Percentiles rank a stretch among this genome's conserved stretches.
Conservation (phyloP, 2,329 filamentous ascomycete genomes). For the Coniochaeta sp. region DNA sequence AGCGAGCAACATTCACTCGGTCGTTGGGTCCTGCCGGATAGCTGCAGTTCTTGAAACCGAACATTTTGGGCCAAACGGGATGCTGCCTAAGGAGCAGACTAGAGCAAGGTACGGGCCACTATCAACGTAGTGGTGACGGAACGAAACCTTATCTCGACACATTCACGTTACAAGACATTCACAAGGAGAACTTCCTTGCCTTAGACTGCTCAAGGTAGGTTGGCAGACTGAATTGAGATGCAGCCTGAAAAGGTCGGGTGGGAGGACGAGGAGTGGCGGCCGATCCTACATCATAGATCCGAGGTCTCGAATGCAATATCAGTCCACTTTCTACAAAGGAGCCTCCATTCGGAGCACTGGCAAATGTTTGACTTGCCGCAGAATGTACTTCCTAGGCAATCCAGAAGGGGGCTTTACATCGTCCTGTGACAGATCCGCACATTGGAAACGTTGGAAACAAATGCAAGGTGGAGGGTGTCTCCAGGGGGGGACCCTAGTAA, state of each 20-base stretch:
- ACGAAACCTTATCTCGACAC: neutral
- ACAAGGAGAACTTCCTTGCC: neutral
- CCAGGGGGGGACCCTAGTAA: neutral
- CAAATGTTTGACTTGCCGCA: neutral
- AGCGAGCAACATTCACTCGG: no score
- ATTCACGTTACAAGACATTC: neutral
- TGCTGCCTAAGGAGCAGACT: neutral
- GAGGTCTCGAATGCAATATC: neutral
- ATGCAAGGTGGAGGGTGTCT: neutral
- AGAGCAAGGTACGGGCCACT: neutral
- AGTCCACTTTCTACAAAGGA: neutral
- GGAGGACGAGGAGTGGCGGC: neutral
- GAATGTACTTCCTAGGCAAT: neutral
- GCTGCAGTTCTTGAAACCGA: conserved; percentile 1
- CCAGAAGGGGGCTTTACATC: neutral
- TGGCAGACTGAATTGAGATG: no score
- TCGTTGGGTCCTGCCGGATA: no score
- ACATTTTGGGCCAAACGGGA: neutral
- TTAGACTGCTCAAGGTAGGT: no score
- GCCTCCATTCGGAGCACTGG: neutral
- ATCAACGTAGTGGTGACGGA: neutral
- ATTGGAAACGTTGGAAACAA: conserved; percentile 19
- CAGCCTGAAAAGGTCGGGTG: neutral
- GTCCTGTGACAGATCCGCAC: conserved; percentile 24
- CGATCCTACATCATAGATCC: neutral